Evolutionary conservation across 768 basidiomycete species (phyloP).

Genomic region (Lentinula guzmanii): DNA sequence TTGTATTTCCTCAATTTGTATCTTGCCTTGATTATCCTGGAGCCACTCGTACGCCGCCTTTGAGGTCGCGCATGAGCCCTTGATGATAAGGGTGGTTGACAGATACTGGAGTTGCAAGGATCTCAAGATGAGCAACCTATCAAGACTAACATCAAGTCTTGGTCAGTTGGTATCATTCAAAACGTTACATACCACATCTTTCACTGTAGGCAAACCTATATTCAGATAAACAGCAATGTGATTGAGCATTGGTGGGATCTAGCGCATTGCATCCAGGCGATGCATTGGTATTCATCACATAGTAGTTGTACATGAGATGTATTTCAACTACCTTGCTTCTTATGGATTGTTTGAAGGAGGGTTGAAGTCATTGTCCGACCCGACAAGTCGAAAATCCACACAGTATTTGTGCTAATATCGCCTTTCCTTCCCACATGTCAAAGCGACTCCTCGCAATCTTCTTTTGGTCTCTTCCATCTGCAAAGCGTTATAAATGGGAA

Average conservation of each 20-base stretch:
- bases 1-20: conserved; percentile 14
- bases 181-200: conserved; percentile 35
- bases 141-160: background rate
- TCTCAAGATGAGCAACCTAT: conserved; percentile 36
- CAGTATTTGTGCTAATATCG: too few species aligned
- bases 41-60: conserved; percentile 39
- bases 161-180: background rate
- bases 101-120: conserved; percentile 23
- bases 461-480: too few species aligned
- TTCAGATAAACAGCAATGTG: conserved; percentile 26
- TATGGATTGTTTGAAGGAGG: too few species aligned
- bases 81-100: conserved; percentile 16
- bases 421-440: too few species aligned
- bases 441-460: too few species aligned
- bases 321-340: too few species aligned
- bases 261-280: conserved; percentile 48
- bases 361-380: too few species aligned
- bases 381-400: too few species aligned
- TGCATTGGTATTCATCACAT: conserved; percentile 27
- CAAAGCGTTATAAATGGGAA: too few species aligned
- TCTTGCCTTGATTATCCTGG: conserved; percentile 18
- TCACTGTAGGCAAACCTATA: conserved; percentile 31
- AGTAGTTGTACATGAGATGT: conserved; percentile 21
- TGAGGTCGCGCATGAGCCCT: conserved; percentile 30
- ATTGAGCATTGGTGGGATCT: conserved; percentile 21